Percentiles rank a stretch among this genome's conserved stretches.
Evolutionary conservation across 208 protist genomes (phyloP).

Genomic region (Lotmaria passim): DNA sequence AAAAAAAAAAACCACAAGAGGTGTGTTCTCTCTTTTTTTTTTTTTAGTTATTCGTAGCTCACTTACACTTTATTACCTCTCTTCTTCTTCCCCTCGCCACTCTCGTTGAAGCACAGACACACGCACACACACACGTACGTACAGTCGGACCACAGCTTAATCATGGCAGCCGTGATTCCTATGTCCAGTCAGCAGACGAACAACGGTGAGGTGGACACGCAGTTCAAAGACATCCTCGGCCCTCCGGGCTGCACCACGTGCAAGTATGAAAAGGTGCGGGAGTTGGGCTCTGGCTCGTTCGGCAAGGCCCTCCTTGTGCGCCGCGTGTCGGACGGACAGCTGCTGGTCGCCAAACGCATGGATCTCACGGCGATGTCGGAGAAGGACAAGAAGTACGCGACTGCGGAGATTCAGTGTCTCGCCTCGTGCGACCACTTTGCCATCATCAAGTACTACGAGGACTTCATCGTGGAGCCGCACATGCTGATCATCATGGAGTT

Average conservation of each 20-base stretch:
- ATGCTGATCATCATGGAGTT: conserved; percentile 91
- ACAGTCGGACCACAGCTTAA: conserved; percentile 1
- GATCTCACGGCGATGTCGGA: conserved; percentile 81
- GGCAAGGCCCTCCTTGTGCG: conserved; percentile 75
- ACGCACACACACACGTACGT: no score
- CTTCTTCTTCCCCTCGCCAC: no score
- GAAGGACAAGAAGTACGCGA: conserved; percentile 90
- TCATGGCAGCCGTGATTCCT: conserved; percentile 41
- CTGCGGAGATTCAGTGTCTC: conserved; percentile 92
- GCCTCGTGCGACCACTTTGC: conserved; percentile 86
- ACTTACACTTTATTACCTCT: no score
- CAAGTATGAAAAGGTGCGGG: conserved; percentile 54
- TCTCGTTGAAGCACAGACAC: no score
- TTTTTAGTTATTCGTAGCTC: no score
- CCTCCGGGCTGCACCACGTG: conserved; percentile 38
- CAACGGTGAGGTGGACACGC: conserved; percentile 15
- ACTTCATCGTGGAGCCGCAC: conserved; percentile 56
- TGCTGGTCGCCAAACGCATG: conserved; percentile 92
- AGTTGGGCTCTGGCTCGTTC: conserved; percentile 89
- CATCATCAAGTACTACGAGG: conserved; percentile 89
- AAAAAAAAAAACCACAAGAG: no score
- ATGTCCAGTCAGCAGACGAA: conserved; percentile 40
- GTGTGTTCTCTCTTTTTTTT: no score
- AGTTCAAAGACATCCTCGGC: conserved; percentile 52
- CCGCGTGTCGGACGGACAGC: conserved; percentile 67